phyloP scores from a whole-genome alignment of 768 basidiomycete genomes.

The Leccinellum luteum region DNA sequence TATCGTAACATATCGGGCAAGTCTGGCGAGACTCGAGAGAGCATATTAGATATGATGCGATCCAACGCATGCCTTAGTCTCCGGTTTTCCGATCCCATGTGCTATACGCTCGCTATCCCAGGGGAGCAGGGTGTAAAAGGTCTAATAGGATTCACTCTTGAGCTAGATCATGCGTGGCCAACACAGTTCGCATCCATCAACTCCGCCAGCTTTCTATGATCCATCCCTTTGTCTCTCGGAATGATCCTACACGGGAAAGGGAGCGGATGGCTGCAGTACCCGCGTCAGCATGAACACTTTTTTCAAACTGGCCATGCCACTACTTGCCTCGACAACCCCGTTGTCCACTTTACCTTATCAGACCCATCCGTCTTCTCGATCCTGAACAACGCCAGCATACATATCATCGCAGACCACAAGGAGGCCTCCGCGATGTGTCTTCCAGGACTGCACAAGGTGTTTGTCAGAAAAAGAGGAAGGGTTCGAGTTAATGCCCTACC shows the following conservation, averaged over 20 bases:
- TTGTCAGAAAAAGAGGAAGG: neutral
- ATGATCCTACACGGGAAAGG: constrained; percentile 2
- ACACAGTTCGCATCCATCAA: neutral
- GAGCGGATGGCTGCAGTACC: constrained; percentile 8
- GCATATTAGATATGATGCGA: too few relatives aligned
- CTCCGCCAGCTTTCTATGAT: neutral
- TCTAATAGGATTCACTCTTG: too few relatives aligned
- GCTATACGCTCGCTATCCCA: too few relatives aligned
- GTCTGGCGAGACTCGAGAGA: too few relatives aligned
- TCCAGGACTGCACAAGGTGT: constrained; percentile 9
- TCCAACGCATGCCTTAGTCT: too few relatives aligned
- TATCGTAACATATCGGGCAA: too few relatives aligned
- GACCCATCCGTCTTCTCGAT: constrained; percentile 16
- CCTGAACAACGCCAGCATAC: constrained; percentile 15
- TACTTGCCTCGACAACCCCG: constrained; percentile 12
- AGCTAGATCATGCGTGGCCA: neutral
- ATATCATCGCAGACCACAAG: constrained; percentile 22
- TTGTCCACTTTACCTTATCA: constrained; percentile 18
- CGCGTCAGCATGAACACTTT: neutral
- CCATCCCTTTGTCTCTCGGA: neutral
- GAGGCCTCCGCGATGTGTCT: constrained; percentile 22
- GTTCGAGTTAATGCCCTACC: too few relatives aligned
- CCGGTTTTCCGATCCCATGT: too few relatives aligned
- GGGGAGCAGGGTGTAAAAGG: too few relatives aligned
- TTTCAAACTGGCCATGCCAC: neutral